These are phyloP conservation scores for Gracilaria vermiculophylla DNA, from an alignment of 23 red algal genomes.

Conservation along the genomic window DNA sequence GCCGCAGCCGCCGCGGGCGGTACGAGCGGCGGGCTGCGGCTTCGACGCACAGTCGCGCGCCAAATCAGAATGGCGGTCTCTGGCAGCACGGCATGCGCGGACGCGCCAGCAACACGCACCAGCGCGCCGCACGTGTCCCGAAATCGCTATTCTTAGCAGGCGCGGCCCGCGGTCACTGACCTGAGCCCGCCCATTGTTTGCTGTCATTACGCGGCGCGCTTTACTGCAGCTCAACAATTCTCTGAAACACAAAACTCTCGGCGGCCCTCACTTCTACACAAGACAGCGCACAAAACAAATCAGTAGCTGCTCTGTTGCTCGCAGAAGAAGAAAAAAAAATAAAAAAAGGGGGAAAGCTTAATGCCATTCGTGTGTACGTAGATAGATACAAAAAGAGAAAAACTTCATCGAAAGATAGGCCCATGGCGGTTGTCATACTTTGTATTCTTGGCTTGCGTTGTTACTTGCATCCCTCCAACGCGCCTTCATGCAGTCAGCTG, in stretches of 20 bases:
- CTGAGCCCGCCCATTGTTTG: too few species aligned
- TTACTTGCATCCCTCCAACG: background rate
- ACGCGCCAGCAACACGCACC: background rate
- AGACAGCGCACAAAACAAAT: background rate
- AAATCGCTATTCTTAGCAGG: too few species aligned
- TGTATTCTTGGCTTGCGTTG: background rate
- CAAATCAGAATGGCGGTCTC: background rate
- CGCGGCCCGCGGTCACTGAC: too few species aligned
- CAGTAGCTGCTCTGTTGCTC: background rate
- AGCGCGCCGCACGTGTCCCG: background rate
- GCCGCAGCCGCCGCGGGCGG: too few species aligned
- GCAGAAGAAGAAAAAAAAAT: background rate
- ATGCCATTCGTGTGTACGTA: too few species aligned
- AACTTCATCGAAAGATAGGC: background rate
- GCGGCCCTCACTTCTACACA: too few species aligned
- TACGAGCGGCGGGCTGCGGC: too few species aligned
- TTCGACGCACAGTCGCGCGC: too few species aligned
- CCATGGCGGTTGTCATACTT: background rate
- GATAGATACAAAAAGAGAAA: background rate
- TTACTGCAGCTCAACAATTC: too few species aligned
- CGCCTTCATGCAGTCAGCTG: slow-evolving; percentile 20
- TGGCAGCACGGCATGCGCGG: background rate
- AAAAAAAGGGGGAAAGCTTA: too few species aligned
- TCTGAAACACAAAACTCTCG: too few species aligned
- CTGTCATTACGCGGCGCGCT: too few species aligned